Conservation (phyloP, 1,284 basidiomycete genomes). For the Phylloboletellus chloephorus region DNA sequence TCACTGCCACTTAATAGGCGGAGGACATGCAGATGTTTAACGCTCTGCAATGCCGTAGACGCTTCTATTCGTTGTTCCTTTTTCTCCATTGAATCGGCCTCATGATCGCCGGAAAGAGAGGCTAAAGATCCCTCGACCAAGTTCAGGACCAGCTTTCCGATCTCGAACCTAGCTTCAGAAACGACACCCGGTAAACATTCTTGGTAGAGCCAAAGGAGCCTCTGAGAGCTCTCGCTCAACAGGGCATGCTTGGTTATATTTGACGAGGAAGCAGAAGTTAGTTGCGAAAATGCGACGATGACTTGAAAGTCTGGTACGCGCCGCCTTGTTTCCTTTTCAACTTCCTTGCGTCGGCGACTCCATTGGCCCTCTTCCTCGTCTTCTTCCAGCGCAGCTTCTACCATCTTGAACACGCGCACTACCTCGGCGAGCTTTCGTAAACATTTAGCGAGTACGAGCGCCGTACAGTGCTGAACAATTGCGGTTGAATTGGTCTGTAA, state of each 20-base stretch:
- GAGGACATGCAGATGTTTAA: conserved; percentile 76
- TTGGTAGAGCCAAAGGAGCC: conserved; percentile 83
- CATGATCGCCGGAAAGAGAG: conserved; percentile 18
- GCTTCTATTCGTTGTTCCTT: conserved; percentile 13
- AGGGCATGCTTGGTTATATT: conserved; percentile 42
- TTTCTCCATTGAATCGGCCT: not conserved
- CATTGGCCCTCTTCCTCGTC: conserved; percentile 64
- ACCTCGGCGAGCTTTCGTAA: conserved; percentile 66
- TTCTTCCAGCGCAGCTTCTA: conserved; percentile 59
- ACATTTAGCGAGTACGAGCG: conserved; percentile 67
- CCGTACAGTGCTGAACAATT: conserved; percentile 81
- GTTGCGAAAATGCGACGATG: conserved; percentile 72
- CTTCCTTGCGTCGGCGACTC: conserved; percentile 54
- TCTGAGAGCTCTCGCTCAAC: conserved; percentile 71
- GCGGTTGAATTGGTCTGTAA: conserved; percentile 55
- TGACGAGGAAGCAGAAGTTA: conserved; percentile 21
- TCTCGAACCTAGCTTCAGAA: conserved; percentile 79
- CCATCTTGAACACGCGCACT: conserved; percentile 42
- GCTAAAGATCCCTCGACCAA: conserved; percentile 31
- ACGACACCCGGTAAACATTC: conserved; percentile 67
- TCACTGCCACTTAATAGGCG: conserved; percentile 66
- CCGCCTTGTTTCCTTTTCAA: conserved; percentile 71
- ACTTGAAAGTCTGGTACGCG: conserved; percentile 83
- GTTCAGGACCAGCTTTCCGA: conserved; percentile 70
- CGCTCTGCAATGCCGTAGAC: conserved; percentile 44